A percentile compares a stretch with the other conserved stretches of the same genome.
Evolutionary conservation across 1,284 basidiomycete genomes (phyloP).

Genomic region (Rhodotorula sp.): DNA sequence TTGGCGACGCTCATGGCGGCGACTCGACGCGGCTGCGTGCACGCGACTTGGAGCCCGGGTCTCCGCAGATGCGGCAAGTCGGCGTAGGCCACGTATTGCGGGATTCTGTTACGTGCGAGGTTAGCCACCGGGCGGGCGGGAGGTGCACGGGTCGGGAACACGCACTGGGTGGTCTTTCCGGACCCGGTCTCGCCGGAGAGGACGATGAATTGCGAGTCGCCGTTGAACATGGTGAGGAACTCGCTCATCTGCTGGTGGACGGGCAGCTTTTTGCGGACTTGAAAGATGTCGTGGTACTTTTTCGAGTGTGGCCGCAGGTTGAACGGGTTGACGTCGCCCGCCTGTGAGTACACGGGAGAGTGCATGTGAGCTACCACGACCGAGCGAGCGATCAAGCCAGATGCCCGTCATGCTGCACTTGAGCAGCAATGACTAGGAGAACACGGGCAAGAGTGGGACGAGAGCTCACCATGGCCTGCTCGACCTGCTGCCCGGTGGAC

Average conservation of each 20-base stretch:
- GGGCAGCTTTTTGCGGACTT: slow-evolving; percentile 80
- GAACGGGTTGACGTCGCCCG: slow-evolving; percentile 84
- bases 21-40: slow-evolving; percentile 94
- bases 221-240: slow-evolving; percentile 43
- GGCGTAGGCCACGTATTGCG: slow-evolving; percentile 91
- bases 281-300: slow-evolving; percentile 83
- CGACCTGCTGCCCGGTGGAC: slow-evolving; percentile 70
- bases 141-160: slow-evolving; percentile 31
- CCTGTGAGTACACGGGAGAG: slow-evolving; percentile 53
- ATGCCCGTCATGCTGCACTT: no score
- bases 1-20: slow-evolving; percentile 98
- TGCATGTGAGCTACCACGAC: no score
- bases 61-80: slow-evolving; percentile 65
- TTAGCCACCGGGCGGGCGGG: slow-evolving; percentile 19
- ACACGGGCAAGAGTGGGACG: no score
- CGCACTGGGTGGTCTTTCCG: slow-evolving; percentile 95
- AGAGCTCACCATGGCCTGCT: slow-evolving; percentile 64
- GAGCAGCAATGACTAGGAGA: background rate
- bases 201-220: slow-evolving; percentile 52
- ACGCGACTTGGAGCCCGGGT: slow-evolving; percentile 84
- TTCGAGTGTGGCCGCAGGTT: slow-evolving; percentile 71
- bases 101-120: slow-evolving; percentile 58
- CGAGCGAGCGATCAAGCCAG: no score
- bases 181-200: slow-evolving; percentile 98
- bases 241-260: slow-evolving; percentile 86